phyloP scores from a whole-genome alignment of 371 early-diverging fungal species.

The Rhizopus delemar region DNA sequence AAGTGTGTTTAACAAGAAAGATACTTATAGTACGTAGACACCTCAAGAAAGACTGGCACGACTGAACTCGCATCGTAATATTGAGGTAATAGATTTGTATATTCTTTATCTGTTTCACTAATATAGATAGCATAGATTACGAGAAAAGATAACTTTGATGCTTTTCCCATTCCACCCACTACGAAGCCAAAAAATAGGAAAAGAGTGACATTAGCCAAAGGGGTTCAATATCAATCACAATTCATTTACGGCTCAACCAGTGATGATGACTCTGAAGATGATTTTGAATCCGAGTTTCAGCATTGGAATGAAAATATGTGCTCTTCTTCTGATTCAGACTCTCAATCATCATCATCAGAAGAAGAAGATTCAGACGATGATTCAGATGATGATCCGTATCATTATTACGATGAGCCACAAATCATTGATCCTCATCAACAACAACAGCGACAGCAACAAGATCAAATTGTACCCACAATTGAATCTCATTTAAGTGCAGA shows the following conservation, averaged over 20 bases:
- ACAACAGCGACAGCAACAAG: not conserved
- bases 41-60: not conserved
- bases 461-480: not conserved
- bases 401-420: constrained; percentile 25
- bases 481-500: constrained; percentile 16
- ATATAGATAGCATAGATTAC: constrained; percentile 28
- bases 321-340: constrained; percentile 22
- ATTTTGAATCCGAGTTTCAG: constrained; percentile 47
- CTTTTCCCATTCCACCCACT: constrained; percentile 48
- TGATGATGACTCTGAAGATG: constrained; percentile 53
- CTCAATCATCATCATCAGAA: constrained; percentile 6
- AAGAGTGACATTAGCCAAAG: constrained; percentile 45
- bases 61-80: constrained; percentile 70
- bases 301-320: constrained; percentile 49
- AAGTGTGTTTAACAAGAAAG: not conserved
- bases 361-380: constrained; percentile 22
- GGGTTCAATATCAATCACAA: constrained; percentile 53
- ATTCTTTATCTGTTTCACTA: constrained; percentile 1
- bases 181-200: constrained; percentile 37
- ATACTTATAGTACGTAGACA: not conserved
- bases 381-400: constrained; percentile 26
- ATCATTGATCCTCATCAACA: constrained; percentile 9
- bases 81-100: constrained; percentile 40
- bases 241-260: constrained; percentile 44
- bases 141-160: constrained; percentile 47